These are phyloP conservation scores for Lactarius indigo DNA, from an alignment of 768 basidiomycete species.

Conservation along the genomic window DNA sequence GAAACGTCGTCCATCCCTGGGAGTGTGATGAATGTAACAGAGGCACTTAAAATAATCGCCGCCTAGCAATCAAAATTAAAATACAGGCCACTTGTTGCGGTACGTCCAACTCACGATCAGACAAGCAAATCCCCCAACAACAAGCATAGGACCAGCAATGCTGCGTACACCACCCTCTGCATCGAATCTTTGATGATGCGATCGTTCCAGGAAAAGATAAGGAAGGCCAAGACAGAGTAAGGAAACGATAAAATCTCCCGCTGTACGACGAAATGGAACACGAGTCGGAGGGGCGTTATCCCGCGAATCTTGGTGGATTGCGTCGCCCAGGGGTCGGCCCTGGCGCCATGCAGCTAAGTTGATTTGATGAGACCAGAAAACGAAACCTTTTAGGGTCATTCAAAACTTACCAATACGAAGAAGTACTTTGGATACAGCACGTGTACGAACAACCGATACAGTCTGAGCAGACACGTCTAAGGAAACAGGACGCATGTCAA, in stretches of 20 bases:
- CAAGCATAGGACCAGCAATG: conserved; percentile 52
- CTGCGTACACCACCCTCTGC: conserved; percentile 52
- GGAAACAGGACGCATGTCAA: neutral
- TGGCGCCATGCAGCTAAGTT: conserved; percentile 23
- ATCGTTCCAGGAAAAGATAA: conserved; percentile 63
- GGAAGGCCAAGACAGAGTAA: conserved; percentile 75
- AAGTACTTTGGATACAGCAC: conserved; percentile 24
- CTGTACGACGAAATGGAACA: conserved; percentile 44
- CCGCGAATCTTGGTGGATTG: conserved; percentile 22
- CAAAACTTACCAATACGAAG: conserved; percentile 22
- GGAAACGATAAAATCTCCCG: conserved; percentile 57
- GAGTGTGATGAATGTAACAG: conserved; percentile 76
- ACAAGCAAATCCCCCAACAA: conserved; percentile 55
- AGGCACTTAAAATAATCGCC: conserved; percentile 75
- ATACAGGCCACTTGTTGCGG: neutral
- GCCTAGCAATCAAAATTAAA: conserved; percentile 44
- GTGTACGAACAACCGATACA: conserved; percentile 21
- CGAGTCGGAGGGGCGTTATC: conserved; percentile 22
- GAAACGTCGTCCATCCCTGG: conserved; percentile 66
- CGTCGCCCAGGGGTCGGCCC: conserved; percentile 10
- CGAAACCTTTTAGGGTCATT: neutral
- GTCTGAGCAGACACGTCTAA: conserved; percentile 5
- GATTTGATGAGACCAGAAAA: neutral
- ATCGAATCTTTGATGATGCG: conserved; percentile 48
- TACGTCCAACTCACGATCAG: conserved; percentile 28